These are phyloP conservation scores for Chaetomidium leptoderma DNA, from an alignment of 495 filamentous ascomycete species.

Conservation along the genomic window DNA sequence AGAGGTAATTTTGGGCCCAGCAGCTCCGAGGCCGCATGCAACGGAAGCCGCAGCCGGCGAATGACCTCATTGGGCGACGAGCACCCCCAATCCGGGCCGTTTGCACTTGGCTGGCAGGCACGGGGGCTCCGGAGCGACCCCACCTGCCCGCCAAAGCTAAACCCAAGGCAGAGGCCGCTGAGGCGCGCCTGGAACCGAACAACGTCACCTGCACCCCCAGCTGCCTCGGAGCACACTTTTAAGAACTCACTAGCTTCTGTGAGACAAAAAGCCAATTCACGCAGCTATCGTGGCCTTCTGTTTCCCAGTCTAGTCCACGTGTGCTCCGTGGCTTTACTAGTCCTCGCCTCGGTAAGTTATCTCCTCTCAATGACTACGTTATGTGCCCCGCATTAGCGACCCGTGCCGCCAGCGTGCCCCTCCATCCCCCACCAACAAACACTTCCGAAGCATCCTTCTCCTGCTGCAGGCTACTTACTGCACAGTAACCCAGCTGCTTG, in stretches of 20 bases:
- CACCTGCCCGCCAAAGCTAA: conserved; percentile 16
- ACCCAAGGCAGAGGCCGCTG: conserved; percentile 8
- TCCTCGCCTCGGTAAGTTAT: conserved; percentile 45
- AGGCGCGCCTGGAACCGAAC: conserved; percentile 22
- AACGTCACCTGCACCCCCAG: conserved; percentile 29
- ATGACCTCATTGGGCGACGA: conserved; percentile 26
- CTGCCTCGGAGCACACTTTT: conserved; percentile 18
- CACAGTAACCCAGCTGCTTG: background rate
- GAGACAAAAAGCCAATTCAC: conserved; percentile 3
- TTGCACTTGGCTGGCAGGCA: conserved; percentile 20
- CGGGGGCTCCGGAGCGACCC: background rate
- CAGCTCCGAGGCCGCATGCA: conserved; percentile 7
- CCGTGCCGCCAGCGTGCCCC: conserved; percentile 1
- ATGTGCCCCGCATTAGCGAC: no score
- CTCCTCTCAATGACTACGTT: no score
- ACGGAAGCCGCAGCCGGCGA: conserved; percentile 17
- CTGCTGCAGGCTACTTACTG: background rate
- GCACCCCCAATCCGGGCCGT: conserved; percentile 31
- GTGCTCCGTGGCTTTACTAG: conserved; percentile 41
- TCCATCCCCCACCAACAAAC: conserved; percentile 13
- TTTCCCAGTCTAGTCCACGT: conserved; percentile 32
- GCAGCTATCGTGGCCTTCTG: conserved; percentile 1
- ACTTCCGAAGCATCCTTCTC: background rate
- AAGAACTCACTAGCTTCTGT: conserved; percentile 17
- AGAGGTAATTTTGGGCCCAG: conserved; percentile 11